A percentile compares a stretch with the other conserved stretches of the same genome.
Evolutionary conservation across 1,139 yeast genomes (phyloP).

Genomic region (Zygosaccharomyces sapae): DNA sequence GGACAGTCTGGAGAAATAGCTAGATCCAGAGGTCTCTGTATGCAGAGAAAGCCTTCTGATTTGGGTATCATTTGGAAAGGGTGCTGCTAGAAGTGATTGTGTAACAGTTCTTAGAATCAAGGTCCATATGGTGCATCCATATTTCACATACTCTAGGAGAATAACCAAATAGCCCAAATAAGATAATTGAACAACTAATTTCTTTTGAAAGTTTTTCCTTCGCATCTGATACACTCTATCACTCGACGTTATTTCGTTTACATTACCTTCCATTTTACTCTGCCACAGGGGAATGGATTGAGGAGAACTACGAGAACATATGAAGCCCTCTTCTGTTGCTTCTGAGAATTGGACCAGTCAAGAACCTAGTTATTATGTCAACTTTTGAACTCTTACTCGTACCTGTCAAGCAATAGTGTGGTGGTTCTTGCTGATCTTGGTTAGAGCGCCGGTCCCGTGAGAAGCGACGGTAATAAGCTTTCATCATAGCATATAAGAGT

Average conservation of each 20-base stretch:
- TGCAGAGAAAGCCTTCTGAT: constrained; percentile 21
- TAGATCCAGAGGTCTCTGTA: constrained; percentile 16
- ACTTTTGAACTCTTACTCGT: constrained; percentile 3
- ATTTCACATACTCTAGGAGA: constrained; percentile 30
- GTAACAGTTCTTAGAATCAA: constrained; percentile 27
- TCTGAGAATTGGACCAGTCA: not conserved
- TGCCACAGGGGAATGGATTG: not conserved
- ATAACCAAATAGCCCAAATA: constrained; percentile 29
- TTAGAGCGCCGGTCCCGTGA: not conserved
- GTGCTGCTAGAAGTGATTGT: constrained; percentile 35
- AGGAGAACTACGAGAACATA: not conserved
- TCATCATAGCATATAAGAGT: not conserved
- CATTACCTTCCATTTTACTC: constrained; percentile 7
- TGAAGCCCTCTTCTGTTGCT: not conserved
- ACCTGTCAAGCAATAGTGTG: not conserved
- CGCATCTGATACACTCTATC: constrained; percentile 24
- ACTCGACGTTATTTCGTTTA: constrained; percentile 9
- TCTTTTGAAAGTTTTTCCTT: constrained; percentile 27
- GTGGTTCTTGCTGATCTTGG: not conserved
- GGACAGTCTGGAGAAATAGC: constrained; percentile 24
- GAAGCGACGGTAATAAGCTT: not conserved
- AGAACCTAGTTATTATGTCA: not conserved
- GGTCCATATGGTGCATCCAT: constrained; percentile 26
- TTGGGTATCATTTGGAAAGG: constrained; percentile 35
- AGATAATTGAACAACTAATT: constrained; percentile 21